A percentile compares a stretch with the other conserved stretches of the same genome.
These are phyloP conservation scores for Colletotrichum sp. DNA, from an alignment of 2,329 filamentous ascomycete genomes.

Conservation along the genomic window DNA sequence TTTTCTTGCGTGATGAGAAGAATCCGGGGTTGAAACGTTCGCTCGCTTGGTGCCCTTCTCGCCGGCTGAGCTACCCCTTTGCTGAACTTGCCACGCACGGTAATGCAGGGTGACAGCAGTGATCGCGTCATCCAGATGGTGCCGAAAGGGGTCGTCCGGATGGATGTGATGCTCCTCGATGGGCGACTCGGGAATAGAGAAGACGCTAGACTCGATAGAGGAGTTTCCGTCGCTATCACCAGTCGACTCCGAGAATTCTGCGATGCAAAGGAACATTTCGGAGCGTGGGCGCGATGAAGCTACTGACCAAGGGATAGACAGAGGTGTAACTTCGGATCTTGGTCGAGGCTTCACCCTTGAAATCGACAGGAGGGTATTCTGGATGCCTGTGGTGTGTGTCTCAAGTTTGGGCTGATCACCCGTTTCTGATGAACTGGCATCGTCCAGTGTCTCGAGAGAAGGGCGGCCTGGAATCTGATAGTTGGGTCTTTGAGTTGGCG, in stretches of 20 bases:
- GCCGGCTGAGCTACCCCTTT: background rate
- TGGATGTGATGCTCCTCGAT: background rate
- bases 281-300: background rate
- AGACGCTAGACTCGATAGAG: constrained; percentile 1
- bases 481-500: background rate
- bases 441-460: too few relatives aligned
- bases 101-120: background rate
- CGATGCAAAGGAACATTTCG: background rate
- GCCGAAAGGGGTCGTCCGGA: background rate
- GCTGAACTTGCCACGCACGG: background rate
- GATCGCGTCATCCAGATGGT: background rate
- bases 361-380: background rate
- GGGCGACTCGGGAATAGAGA: background rate
- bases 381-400: background rate
- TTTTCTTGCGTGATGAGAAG: background rate
- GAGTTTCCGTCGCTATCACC: background rate
- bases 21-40: background rate
- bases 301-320: background rate
- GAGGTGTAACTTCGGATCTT: background rate
- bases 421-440: background rate
- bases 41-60: background rate
- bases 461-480: background rate
- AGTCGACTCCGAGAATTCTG: background rate
- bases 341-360: background rate
- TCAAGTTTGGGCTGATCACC: background rate